Base-by-base conservation (phyloP, 1,284 basidiomycete genomes). In the Heterobasidion irregulare region DNA sequence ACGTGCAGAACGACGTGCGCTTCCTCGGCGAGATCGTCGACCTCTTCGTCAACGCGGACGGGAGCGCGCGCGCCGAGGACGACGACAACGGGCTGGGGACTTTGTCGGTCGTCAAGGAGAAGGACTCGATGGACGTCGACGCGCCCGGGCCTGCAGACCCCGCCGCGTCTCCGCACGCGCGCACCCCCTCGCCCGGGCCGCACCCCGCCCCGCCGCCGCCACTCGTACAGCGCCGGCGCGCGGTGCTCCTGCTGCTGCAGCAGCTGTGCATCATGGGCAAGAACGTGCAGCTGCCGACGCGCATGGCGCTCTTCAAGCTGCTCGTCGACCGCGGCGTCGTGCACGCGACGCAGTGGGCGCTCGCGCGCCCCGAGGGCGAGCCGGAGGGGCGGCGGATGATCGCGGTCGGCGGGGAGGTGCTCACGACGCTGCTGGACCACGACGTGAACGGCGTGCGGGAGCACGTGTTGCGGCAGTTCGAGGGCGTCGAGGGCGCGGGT, bases 261-360 rank as follows among this genome's bases (percentile, higher is more conserved):
- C 94, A 98, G 63, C 82, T 99, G 8, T 93, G 92, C 65, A 77
- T 87, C 47, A 97, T 98, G 89, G 94, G 92, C 60, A 99, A 98
- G 78, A 94, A 94, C 65, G 86, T 98, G 12, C 96, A 98, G 68
- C 77, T 98, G 7, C 86, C 89, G 6, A 82, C 87, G 16, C 86
- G 97, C 36, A 79, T 97, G 66, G 75, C 82, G 5, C 83, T 99
- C n/a, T 98, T 97, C 72, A 86, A 94, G 52, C 80, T 84, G 2
- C 78, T 99, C 8, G 83, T 95, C 53, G 95, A 98, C 59, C 84
- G 89, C 12, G 96, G 94, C 0, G 77, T 98, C 49, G 74, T 98
- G 8, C 88, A 88, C 58, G 89, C 89, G n/a, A 83, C 96, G 18
- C 93, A 98, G 65, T 98, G 92, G 92, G 90, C 90, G 0, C 78